Evolutionary conservation across 805 yeast species (phyloP), one percentile per base, ranked within the genome.

Genomic region (Pichia membranifaciens): DNA sequence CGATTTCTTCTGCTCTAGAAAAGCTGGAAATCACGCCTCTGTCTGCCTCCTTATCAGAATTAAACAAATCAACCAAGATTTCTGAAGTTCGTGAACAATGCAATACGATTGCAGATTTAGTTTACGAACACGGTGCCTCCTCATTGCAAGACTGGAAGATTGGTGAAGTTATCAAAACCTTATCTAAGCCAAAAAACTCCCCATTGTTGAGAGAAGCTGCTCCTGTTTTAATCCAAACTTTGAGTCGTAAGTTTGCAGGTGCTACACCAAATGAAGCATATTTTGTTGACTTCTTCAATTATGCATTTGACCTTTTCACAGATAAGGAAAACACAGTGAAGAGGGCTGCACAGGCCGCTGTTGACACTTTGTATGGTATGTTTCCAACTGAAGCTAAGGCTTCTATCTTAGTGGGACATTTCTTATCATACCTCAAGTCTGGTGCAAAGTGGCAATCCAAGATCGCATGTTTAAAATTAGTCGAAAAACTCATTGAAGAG

Each of bases 361-460:
- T 80, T 38, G 93, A 86, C 58, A 68, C 87, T 16, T 68, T 89
- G 35, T 76, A 81, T 56, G 83, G 82, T 8, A 68, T 79, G 52
- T 84, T 76, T 70, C 89, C 95, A 39, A 71, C 76, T 15, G 95
- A 87, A 66, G 90, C 93, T 1, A 73, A 83, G 47, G 81, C 89
- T 1, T 72, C 88, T n/a, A 76, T 78, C 15, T 73, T 90, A 32
- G 62, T 91, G 42, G 79, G 83, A 48, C 74, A 69, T 48, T 62
- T 89, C 31, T 65, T 86, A 51, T 64, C 58, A 5, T 89, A 85
- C 64, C 75, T 91, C 57, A 72, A 75, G 51, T 79, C 90, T 2
- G 80, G 95, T 47, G 96, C 96, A 40, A 91, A 90, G 68, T 90
- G 96, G 96, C 93, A 87, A 66, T 77, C 88, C 42, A 91, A 91